A percentile compares a stretch with the other conserved stretches of the same genome.
Conservation (phyloP, 768 basidiomycete species). For the Rhodotorula toruloides region DNA sequence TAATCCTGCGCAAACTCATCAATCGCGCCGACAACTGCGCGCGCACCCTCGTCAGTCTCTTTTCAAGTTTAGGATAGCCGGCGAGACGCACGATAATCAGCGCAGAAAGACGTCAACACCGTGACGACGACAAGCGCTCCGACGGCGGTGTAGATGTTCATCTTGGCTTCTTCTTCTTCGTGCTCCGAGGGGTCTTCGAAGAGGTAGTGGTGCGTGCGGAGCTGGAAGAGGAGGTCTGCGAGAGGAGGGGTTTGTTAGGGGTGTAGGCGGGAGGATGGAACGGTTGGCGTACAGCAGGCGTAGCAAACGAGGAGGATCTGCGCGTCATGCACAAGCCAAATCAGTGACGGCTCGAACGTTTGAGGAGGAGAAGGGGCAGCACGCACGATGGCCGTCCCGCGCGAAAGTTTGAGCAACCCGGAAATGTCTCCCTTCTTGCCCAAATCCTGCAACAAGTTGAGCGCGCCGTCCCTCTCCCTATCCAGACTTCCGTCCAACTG, state of each 20-base stretch:
- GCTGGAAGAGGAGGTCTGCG: constrained; percentile 72
- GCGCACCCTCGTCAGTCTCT: constrained; percentile 1
- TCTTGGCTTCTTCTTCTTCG: constrained; percentile 54
- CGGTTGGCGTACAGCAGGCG: constrained; percentile 45
- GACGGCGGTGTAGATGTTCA: constrained; percentile 65
- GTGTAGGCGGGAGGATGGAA: not conserved
- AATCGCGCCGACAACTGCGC: constrained; percentile 81
- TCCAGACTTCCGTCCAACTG: constrained; percentile 21
- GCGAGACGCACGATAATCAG: constrained; percentile 67
- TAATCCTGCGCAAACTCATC: constrained; percentile 82
- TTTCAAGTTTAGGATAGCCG: not conserved
- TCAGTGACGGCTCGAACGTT: not conserved
- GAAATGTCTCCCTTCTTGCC: constrained; percentile 49
- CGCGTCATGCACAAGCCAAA: not conserved
- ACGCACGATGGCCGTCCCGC: constrained; percentile 67
- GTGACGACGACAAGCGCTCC: constrained; percentile 67
- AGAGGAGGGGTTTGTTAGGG: not conserved
- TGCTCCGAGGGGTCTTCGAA: constrained; percentile 53
- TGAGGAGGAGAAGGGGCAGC: no score
- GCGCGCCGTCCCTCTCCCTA: not conserved
- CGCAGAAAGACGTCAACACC: constrained; percentile 77
- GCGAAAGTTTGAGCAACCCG: constrained; percentile 62
- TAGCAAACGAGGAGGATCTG: constrained; percentile 63
- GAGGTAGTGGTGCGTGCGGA: constrained; percentile 65
- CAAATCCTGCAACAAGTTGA: constrained; percentile 40